Conservation (phyloP, 2,329 filamentous ascomycete species). For the Colletotrichum zoysiae region DNA sequence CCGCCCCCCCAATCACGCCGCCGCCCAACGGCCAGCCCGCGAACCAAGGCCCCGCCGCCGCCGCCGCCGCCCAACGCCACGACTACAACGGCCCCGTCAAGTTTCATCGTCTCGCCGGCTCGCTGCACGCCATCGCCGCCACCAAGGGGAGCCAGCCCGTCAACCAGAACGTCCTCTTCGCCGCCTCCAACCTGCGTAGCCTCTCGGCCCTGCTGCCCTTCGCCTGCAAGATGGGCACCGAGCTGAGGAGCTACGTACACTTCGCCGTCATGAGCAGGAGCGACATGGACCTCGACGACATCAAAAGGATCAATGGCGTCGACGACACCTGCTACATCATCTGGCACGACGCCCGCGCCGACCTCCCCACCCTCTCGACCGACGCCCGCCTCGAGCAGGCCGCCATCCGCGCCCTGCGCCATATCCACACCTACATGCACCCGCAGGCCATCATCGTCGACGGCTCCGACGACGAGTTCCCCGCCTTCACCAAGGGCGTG, state of each 20-base stretch:
- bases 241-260: constrained; percentile 81
- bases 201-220: constrained; percentile 80
- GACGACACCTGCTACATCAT: constrained; percentile 75
- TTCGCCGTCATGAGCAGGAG: constrained; percentile 83
- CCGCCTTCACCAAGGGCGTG: constrained; percentile 73
- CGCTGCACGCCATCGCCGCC: constrained; percentile 70
- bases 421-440: constrained; percentile 80
- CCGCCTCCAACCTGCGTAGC: constrained; percentile 79
- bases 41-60: constrained; percentile 33
- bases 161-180: constrained; percentile 84
- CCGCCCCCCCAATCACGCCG: constrained; percentile 1
- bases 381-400: constrained; percentile 76
- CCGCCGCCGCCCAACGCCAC: constrained; percentile 40
- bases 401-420: constrained; percentile 74
- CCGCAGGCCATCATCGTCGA: constrained; percentile 84
- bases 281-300: constrained; percentile 74
- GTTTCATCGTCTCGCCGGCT: constrained; percentile 73
- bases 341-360: constrained; percentile 80
- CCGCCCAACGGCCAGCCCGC: constrained; percentile 40
- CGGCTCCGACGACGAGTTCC: constrained; percentile 73
- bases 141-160: constrained; percentile 63
- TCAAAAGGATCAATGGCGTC: constrained; percentile 85
- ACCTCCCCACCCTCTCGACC: constrained; percentile 77
- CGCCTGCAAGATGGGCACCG: constrained; percentile 85
- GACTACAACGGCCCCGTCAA: constrained; percentile 77